Percentiles rank a stretch among this genome's conserved stretches.
Evolutionary conservation across 352 stramenopile species (phyloP).

Genomic region (Phytophthora nicotianae): DNA sequence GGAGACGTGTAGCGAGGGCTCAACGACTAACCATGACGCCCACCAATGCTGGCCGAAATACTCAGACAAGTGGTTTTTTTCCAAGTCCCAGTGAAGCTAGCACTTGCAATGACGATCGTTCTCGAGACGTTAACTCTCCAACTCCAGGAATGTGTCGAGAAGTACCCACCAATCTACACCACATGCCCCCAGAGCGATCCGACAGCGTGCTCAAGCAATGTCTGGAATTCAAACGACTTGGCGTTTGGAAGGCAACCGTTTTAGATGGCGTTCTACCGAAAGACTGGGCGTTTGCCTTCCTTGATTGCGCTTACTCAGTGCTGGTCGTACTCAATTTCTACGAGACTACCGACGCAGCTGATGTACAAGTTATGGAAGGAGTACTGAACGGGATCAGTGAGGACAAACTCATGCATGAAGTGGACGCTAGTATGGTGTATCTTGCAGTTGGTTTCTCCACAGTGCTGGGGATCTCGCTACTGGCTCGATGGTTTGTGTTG

Average conservation of each 20-base stretch:
- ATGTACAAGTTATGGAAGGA: slow-evolving; percentile 11
- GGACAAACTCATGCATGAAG: slow-evolving; percentile 18
- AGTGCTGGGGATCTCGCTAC: slow-evolving; percentile 24
- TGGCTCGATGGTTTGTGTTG: slow-evolving; percentile 29
- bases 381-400: background rate
- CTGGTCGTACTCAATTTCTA: slow-evolving; percentile 37
- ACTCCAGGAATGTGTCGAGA: slow-evolving; percentile 13
- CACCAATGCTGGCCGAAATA: slow-evolving; percentile 5
- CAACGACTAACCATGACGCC: slow-evolving; percentile 22
- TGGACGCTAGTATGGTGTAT: slow-evolving; percentile 18
- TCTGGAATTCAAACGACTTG: slow-evolving; percentile 25
- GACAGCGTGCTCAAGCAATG: slow-evolving; percentile 26
- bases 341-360: slow-evolving; percentile 14
- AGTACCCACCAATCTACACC: slow-evolving; percentile 8
- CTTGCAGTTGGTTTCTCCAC: slow-evolving; percentile 25
- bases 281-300: slow-evolving; percentile 23
- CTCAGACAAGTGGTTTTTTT: slow-evolving; percentile 9
- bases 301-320: slow-evolving; percentile 25
- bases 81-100: background rate
- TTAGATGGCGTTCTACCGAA: slow-evolving; percentile 16
- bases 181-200: slow-evolving; percentile 6
- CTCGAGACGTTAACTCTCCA: background rate
- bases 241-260: slow-evolving; percentile 18
- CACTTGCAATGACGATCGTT: background rate
- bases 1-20: slow-evolving; percentile 11